A percentile compares a stretch with the other conserved stretches of the same genome.
Conservation (phyloP, 306 rosid species). For the Dryas alaskensis region DNA sequence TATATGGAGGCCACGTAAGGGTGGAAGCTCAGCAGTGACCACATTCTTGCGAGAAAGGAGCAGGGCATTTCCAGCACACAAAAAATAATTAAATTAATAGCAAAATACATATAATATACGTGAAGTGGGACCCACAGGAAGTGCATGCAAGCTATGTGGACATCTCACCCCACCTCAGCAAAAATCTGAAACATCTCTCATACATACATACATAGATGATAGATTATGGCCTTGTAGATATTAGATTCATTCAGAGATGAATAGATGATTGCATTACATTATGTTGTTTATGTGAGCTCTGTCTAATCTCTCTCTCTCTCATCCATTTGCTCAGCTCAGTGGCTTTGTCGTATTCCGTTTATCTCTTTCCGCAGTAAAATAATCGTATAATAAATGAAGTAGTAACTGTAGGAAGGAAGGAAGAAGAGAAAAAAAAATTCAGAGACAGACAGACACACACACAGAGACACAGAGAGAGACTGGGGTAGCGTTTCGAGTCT, state of each 20-base stretch:
- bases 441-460: not conserved
- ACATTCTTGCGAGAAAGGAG: not conserved
- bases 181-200: too few species aligned
- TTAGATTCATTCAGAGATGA: too few species aligned
- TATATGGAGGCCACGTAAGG: too few species aligned
- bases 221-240: too few species aligned
- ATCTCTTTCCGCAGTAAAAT: not conserved
- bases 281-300: not conserved
- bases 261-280: too few species aligned
- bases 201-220: too few species aligned
- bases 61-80: not conserved
- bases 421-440: conserved; percentile 2
- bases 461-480: conserved; percentile 1
- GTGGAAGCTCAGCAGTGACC: not conserved
- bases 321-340: not conserved
- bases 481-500: not conserved
- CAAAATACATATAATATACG: too few species aligned
- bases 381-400: not conserved
- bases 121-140: not conserved
- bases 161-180: not conserved
- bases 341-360: not conserved
- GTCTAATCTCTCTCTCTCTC: conserved; percentile 13
- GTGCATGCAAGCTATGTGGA: not conserved
- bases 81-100: too few species aligned
- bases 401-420: conserved; percentile 10